Evolutionary conservation across 2,329 filamentous ascomycete species (phyloP), one percentile per base, ranked within the genome.

Genomic region (Furcasterigmium furcatum): DNA sequence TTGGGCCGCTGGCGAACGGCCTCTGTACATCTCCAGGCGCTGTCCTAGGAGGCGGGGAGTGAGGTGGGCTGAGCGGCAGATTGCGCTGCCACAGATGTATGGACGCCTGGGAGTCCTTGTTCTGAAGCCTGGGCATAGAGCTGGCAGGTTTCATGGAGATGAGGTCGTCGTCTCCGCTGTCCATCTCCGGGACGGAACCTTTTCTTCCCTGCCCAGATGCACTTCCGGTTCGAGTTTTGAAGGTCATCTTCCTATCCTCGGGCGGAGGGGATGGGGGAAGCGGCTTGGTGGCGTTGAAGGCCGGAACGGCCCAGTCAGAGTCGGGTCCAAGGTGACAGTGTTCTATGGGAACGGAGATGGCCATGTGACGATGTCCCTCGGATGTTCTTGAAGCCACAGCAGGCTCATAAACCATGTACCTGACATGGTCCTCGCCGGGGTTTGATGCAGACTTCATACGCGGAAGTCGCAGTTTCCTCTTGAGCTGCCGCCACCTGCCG

Each of bases 291-390:
- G 53, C 41, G 18, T 55, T 52, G 48, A 46, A 49, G 18, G 50
- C 42, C 9, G 50, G 46, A 25, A 51, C 48, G 14, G 42, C 53
- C 49, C 30, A 51, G 44, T 12, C 55, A 22, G 45, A 47, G 36
- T 49, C 49, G 6, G 56, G 51, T 3, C 64, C 66, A 36, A 74
- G 61, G 19, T 76, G 69, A 5, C 69, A 71, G 46, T 77, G 64
- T 51, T 79, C 70, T 12, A 74, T 48, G 2, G 80, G 79, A 38
- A 83, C 81, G 1, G 79, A 81, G 43, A 83, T 83, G 47, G 79
- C 77, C 51, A 84, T 82, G 53, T 83, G 75, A 5, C 76, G 69
- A 55, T 79, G 67, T 2, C 79, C 79, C 3, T 66, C 71, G 7
- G 60, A 74, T 0, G 78, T 82, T 29, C 63, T 74, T 8, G 76